phyloP scores from a whole-genome alignment of 2,329 filamentous ascomycete species.

The Pezicula radicicola region DNA sequence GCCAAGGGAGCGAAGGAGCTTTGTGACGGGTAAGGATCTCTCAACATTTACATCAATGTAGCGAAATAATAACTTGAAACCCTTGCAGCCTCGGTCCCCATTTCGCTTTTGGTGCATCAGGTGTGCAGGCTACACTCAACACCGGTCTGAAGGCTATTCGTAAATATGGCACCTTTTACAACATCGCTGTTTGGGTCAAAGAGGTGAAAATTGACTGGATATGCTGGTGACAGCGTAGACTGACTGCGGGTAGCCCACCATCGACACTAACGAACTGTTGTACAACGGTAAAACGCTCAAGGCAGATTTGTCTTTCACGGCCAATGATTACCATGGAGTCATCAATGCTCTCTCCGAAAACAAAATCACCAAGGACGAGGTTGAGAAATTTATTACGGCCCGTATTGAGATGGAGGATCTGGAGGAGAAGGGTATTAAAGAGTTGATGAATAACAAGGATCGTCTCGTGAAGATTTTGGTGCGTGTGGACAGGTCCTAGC shows the following conservation, averaged over 20 bases:
- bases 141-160: conserved; percentile 44
- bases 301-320: background rate
- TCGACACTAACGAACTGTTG: background rate
- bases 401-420: background rate
- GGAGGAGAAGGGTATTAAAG: background rate
- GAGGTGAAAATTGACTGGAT: no score
- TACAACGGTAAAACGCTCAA: no score
- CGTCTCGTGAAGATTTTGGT: background rate
- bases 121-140: conserved; percentile 47
- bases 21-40: conserved; percentile 19
- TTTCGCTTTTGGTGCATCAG: conserved; percentile 49
- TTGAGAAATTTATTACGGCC: background rate
- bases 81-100: conserved; percentile 42
- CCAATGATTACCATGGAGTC: background rate
- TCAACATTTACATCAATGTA: no score
- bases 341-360: background rate
- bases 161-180: conserved; percentile 48
- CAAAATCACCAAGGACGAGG: background rate
- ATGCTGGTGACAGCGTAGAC: conserved; percentile 42
- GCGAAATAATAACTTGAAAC: no score
- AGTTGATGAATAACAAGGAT: background rate
- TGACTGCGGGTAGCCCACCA: conserved; percentile 9
- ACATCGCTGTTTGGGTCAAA: conserved; percentile 56
- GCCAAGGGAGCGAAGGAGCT: conserved; percentile 40
- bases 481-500: no score